A percentile compares a stretch with the other conserved stretches of the same genome.
Evolutionary conservation across 306 rosid genomes (phyloP).

Genomic region (Lupinus albus): DNA sequence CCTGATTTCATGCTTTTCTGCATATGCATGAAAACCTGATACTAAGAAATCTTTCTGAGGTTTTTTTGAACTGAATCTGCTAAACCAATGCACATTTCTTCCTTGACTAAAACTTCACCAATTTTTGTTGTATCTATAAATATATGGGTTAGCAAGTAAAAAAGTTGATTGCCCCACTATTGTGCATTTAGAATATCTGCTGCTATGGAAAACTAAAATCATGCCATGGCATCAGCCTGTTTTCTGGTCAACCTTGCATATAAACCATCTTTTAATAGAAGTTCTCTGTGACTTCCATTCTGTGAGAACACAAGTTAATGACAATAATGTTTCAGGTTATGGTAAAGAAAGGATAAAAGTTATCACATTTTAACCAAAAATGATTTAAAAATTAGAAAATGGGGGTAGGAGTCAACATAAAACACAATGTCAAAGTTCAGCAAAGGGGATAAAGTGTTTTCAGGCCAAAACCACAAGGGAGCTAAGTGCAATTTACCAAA

Average conservation of each 20-base stretch:
- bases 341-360: not conserved
- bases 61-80: constrained; percentile 33
- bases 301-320: constrained; percentile 40
- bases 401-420: too few species aligned
- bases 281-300: constrained; percentile 85
- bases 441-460: too few species aligned
- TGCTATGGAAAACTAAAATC: constrained; percentile 38
- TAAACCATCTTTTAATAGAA: constrained; percentile 69
- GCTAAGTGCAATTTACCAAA: too few species aligned
- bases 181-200: constrained; percentile 35
- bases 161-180: constrained; percentile 42
- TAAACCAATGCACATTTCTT: constrained; percentile 20
- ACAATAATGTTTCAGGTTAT: constrained; percentile 19
- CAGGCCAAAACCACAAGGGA: too few species aligned
- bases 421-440: too few species aligned
- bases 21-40: constrained; percentile 20
- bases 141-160: constrained; percentile 45
- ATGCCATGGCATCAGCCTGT: constrained; percentile 80
- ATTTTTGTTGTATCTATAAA: constrained; percentile 32
- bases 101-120: constrained; percentile 27
- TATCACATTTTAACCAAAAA: too few species aligned
- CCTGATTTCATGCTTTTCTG: constrained; percentile 23
- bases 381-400: too few species aligned
- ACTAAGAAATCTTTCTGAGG: constrained; percentile 31
- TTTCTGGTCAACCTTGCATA: constrained; percentile 78